Conservation (phyloP, 2,329 filamentous ascomycete species). For the Cordyceps cicadae region DNA sequence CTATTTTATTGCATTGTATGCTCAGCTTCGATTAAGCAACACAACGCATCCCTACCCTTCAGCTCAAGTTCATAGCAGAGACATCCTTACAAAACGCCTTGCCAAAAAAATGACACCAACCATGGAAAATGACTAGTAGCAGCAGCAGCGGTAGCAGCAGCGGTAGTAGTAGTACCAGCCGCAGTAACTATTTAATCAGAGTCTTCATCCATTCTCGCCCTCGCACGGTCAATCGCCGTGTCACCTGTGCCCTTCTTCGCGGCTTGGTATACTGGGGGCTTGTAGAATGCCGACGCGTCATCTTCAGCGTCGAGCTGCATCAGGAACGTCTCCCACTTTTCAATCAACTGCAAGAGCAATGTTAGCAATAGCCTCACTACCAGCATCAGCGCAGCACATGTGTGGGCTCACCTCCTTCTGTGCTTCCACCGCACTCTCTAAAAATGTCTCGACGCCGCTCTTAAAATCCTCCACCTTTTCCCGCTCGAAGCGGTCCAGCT, state of each 20-base stretch:
- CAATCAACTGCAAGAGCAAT: slow-evolving; percentile 46
- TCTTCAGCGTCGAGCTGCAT: slow-evolving; percentile 94
- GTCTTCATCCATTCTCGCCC: slow-evolving; percentile 52
- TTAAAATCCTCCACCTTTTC: slow-evolving; percentile 99
- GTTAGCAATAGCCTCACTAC: slow-evolving; percentile 17
- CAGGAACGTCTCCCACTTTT: slow-evolving; percentile 97
- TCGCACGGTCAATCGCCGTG: slow-evolving; percentile 52
- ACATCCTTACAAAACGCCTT: slow-evolving; percentile 8
- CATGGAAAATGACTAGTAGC: neutral
- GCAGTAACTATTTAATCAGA: slow-evolving; percentile 37
- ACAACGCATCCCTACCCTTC: neutral
- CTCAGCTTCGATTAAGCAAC: no score
- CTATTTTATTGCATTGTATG: neutral
- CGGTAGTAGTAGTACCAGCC: neutral
- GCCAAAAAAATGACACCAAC: neutral
- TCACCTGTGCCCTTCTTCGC: slow-evolving; percentile 43
- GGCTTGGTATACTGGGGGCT: slow-evolving; percentile 49
- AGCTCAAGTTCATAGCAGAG: neutral
- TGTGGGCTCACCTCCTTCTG: slow-evolving; percentile 77
- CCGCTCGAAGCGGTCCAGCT: slow-evolving; percentile 87
- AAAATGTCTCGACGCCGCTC: slow-evolving; percentile 91
- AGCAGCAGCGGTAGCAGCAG: neutral
- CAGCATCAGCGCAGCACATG: neutral
- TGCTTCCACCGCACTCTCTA: slow-evolving; percentile 93
- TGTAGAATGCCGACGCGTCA: slow-evolving; percentile 62